Evolutionary conservation across 805 yeast species (phyloP), one percentile per base, ranked within the genome.

Genomic region (Candida boidinii): DNA sequence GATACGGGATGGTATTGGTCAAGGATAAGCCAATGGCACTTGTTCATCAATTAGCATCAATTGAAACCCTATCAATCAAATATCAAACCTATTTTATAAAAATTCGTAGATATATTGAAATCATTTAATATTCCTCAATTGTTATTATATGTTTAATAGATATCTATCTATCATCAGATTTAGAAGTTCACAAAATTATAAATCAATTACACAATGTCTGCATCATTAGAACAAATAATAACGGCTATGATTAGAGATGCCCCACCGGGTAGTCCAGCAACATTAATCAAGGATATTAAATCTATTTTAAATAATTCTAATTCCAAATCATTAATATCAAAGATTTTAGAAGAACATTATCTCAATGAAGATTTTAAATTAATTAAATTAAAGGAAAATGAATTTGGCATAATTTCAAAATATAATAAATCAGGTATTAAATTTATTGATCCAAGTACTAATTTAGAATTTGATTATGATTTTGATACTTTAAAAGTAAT

Each of bases 391-490:
- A 36, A 43, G 4, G 44, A 44, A 16, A 36, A 38, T 6, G 36
- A 37, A 4, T 43, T 53, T 44, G 51, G 60, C 0, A 56, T 76
- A 4, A 41, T 77, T 11, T 68, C 79, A 1, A 52, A 64, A 36
- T 66, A 60, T 53, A 79, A 77, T 42, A 58, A 59, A 30, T 46
- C 53, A 13, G 73, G 66, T 2, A 44, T 75, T 12, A 77, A 74
- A 46, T 78, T 66, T 43, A 60, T 66, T 42, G 94, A 83, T 47
- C 69, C 66, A 20, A 55, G 56, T 2, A 56, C 54, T 19, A 64
- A 67, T 17, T 51, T 67, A 32, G 52, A 62, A 26, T 79, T 80
- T 51, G 72, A 73, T 35, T 73, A 80, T 29, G 83, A 82, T 49
- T 71, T 77, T 39, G 49, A 64, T 8, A 53, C 59, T 5, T 60